phyloP scores from a whole-genome alignment of 345 rosid species.

The Reutealis trisperma region DNA sequence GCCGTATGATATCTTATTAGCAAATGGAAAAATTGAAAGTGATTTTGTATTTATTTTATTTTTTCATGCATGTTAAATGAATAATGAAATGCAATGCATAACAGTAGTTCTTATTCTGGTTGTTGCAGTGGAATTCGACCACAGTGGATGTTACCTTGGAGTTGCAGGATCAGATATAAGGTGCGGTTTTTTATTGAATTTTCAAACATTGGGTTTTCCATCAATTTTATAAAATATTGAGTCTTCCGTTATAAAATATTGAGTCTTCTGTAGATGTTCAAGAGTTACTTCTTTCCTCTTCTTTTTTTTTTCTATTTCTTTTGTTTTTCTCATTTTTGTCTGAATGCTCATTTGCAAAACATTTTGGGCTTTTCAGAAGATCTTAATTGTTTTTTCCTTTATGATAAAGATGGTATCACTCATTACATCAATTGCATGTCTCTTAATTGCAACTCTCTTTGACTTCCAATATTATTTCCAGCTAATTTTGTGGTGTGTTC shows the following conservation, averaged over 20 bases:
- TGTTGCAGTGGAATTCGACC: slow-evolving; percentile 89
- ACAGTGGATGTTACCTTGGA: slow-evolving; percentile 85
- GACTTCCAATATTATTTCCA: neutral
- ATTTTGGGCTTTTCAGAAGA: neutral
- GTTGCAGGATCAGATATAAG: slow-evolving; percentile 84
- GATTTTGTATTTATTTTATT: neutral
- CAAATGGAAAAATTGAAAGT: neutral
- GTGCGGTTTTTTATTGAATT: slow-evolving; percentile 32
- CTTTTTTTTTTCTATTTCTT: neutral
- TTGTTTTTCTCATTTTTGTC: neutral
- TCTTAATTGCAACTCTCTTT: neutral
- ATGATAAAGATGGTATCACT: neutral
- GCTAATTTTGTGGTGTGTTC: neutral
- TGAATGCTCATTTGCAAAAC: neutral
- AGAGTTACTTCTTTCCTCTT: neutral
- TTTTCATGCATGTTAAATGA: neutral
- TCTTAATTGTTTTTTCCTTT: neutral
- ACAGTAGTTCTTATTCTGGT: neutral
- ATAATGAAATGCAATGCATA: slow-evolving; percentile 9
- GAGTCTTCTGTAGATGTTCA: neutral
- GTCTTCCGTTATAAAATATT: neutral
- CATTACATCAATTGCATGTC: neutral
- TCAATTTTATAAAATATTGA: neutral
- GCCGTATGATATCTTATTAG: neutral
- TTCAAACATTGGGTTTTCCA: neutral